Percentiles rank a stretch among this genome's conserved stretches.
Conservation (phyloP, 176 grass and related monocot genomes). For the Oryza brachyantha region DNA sequence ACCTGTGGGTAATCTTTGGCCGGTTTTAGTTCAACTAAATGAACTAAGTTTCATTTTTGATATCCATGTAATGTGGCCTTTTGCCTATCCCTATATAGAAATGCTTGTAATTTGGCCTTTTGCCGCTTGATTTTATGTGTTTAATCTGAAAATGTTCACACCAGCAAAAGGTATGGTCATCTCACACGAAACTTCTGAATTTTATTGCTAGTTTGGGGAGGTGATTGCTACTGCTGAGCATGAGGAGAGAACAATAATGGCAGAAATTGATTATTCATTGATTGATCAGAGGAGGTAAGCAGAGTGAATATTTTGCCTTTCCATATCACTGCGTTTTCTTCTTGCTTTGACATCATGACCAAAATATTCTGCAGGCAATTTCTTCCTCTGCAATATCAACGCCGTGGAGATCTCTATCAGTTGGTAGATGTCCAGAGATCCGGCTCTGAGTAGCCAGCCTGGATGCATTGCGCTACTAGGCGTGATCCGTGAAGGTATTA, state of each 20-base stretch:
- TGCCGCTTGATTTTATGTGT: not conserved
- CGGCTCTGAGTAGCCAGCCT: slow-evolving; percentile 33
- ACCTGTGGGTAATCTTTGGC: too few relatives aligned
- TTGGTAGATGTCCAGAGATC: slow-evolving; percentile 80
- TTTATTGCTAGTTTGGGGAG: slow-evolving; percentile 79
- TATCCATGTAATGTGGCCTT: too few relatives aligned
- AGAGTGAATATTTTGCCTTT: not conserved
- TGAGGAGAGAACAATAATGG: slow-evolving; percentile 58
- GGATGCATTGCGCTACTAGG: not conserved
- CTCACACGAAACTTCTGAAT: not conserved
- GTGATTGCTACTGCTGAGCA: slow-evolving; percentile 84
- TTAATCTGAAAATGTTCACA: not conserved
- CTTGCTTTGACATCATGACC: not conserved
- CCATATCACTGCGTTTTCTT: not conserved
- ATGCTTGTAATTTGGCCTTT: not conserved
- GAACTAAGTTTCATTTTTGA: too few relatives aligned
- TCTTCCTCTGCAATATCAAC: slow-evolving; percentile 66
- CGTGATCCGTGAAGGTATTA: not conserved
- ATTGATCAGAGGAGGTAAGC: slow-evolving; percentile 74
- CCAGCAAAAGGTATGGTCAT: not conserved
- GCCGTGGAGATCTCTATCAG: slow-evolving; percentile 80
- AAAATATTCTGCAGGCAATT: slow-evolving; percentile 45
- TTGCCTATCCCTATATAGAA: too few relatives aligned
- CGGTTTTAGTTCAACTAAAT: too few relatives aligned
- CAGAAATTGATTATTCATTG: slow-evolving; percentile 90